A percentile compares a stretch with the other conserved stretches of the same genome.
Evolutionary conservation across 2,329 filamentous ascomycete species (phyloP).

Genomic region (Arthrobotrys musiformis): DNA sequence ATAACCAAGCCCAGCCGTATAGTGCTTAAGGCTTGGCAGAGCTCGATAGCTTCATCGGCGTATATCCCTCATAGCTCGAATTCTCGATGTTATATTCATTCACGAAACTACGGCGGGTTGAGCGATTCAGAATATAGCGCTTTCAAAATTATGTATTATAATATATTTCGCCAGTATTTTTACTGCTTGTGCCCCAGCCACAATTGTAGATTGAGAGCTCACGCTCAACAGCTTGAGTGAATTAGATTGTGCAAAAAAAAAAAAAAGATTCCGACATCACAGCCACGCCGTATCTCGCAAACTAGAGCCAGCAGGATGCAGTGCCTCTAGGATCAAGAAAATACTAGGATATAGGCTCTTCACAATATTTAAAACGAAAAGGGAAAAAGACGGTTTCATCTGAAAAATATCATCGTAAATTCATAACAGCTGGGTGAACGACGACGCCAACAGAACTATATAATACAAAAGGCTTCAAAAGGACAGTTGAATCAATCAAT

Average conservation of each 20-base stretch:
- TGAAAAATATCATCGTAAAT: not conserved
- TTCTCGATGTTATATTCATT: no score
- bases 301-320: not conserved
- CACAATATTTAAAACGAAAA: no score
- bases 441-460: not conserved
- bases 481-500: not conserved
- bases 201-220: no score
- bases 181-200: no score
- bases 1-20: not conserved
- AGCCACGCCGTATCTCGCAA: not conserved
- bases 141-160: no score
- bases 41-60: not conserved
- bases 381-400: not conserved
- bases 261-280: not conserved
- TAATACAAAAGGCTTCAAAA: not conserved
- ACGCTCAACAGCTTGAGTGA: no score
- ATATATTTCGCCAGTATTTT: no score
- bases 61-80: not conserved
- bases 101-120: no score
- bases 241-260: no score
- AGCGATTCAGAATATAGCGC: no score
- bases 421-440: not conserved
- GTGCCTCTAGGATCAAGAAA: no score
- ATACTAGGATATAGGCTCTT: no score
- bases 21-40: not conserved